These are phyloP conservation scores for Coleophoma eucalyptorum DNA, from an alignment of 2,329 filamentous ascomycete genomes.

Conservation along the genomic window DNA sequence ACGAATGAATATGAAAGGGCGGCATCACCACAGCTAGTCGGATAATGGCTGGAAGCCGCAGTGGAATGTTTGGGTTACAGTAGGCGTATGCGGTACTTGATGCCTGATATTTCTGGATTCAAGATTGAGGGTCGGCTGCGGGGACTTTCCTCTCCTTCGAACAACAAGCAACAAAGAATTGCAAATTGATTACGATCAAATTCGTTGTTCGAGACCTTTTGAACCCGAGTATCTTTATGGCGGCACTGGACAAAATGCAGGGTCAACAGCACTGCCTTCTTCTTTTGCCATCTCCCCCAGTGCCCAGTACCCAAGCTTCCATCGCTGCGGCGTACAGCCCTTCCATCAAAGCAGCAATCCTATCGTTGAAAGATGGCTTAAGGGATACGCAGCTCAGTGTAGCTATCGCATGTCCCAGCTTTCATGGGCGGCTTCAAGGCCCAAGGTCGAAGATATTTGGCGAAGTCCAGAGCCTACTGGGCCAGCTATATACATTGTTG, in stretches of 20 bases:
- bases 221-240: no score
- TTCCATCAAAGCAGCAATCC: background rate
- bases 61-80: background rate
- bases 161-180: no score
- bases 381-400: slow-evolving; percentile 33
- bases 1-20: slow-evolving; percentile 18
- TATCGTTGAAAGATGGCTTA: background rate
- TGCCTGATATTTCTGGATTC: no score
- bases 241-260: no score
- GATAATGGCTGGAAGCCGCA: slow-evolving; percentile 3
- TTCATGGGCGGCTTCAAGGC: slow-evolving; percentile 43
- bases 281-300: background rate
- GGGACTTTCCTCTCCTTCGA: no score
- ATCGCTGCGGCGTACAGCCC: background rate
- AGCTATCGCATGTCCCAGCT: slow-evolving; percentile 56
- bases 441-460: slow-evolving; percentile 54
- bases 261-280: background rate
- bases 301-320: background rate
- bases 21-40: no score
- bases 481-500: slow-evolving; percentile 74
- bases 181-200: no score
- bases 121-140: no score
- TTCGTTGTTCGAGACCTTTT: no score
- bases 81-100: background rate
- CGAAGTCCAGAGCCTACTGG: slow-evolving; percentile 69